A percentile compares a stretch with the other conserved stretches of the same genome.
Evolutionary conservation across 2,329 filamentous ascomycete genomes (phyloP).

Genomic region (Ramichloridium luteum): DNA sequence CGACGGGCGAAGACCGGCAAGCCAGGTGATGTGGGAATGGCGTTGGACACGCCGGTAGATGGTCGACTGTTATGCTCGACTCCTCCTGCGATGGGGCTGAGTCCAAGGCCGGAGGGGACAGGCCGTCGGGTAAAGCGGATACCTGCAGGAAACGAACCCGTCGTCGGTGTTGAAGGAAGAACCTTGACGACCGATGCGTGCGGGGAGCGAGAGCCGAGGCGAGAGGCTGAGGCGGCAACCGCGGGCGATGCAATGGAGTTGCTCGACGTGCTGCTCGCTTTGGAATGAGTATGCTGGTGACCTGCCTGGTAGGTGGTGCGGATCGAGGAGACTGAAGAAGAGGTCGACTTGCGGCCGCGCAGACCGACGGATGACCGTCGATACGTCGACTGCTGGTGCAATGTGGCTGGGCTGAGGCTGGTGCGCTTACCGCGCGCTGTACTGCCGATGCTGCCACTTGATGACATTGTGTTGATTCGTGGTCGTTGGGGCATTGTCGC

Average conservation of each 20-base stretch:
- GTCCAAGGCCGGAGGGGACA: not conserved
- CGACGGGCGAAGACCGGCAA: constrained; percentile 64
- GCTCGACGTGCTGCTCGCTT: constrained; percentile 85
- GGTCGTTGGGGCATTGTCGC: constrained; percentile 29
- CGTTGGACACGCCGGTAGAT: too few relatives aligned
- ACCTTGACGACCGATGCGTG: constrained; percentile 80
- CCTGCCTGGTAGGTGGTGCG: constrained; percentile 81
- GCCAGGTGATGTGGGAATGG: constrained; percentile 49
- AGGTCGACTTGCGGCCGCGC: constrained; percentile 87
- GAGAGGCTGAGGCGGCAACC: constrained; percentile 44
- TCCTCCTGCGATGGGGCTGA: not conserved
- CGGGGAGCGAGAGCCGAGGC: constrained; percentile 53
- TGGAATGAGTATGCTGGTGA: constrained; percentile 69
- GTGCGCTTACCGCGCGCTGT: constrained; percentile 23
- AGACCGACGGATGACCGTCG: constrained; percentile 72
- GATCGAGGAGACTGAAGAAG: constrained; percentile 85
- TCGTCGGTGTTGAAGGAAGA: constrained; percentile 76
- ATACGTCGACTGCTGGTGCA: constrained; percentile 79
- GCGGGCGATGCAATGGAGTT: constrained; percentile 46
- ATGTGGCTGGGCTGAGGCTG: constrained; percentile 60
- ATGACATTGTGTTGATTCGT: constrained; percentile 31
- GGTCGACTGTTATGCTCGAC: not conserved
- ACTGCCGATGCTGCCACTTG: constrained; percentile 22
- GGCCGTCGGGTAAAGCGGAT: constrained; percentile 49
- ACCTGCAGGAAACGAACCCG: constrained; percentile 65